These are phyloP conservation scores for Knoxdaviesia proteae DNA, from an alignment of 2,329 filamentous ascomycete species.

Conservation along the genomic window DNA sequence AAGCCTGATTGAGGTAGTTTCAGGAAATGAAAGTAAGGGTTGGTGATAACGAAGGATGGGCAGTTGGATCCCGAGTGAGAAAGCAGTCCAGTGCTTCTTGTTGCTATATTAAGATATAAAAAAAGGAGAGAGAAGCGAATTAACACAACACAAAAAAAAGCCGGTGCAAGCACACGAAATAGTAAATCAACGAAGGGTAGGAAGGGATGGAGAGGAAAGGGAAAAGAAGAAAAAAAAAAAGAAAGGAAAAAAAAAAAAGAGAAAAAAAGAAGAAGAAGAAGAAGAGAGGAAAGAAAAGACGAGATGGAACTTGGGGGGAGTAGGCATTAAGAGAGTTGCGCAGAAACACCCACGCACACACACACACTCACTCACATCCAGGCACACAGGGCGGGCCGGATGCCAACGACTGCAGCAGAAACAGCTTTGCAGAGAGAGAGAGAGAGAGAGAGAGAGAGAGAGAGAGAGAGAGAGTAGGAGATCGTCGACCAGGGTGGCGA, in stretches of 20 bases:
- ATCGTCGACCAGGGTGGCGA: no score
- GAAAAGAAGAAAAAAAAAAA: constrained; percentile 1
- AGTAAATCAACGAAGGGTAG: constrained; percentile 3
- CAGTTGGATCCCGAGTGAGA: constrained; percentile 6
- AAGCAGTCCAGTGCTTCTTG: constrained; percentile 31
- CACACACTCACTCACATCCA: no score
- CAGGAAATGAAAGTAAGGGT: constrained; percentile 1
- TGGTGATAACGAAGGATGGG: constrained; percentile 11
- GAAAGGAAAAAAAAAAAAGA: constrained; percentile 2
- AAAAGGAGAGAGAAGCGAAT: constrained; percentile 7
- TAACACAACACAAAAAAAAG: constrained; percentile 9
- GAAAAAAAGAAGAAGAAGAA: not conserved
- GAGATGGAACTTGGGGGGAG: no score
- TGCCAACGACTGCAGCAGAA: no score
- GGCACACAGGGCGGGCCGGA: no score
- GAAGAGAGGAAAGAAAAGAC: no score
- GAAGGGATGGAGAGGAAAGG: constrained; percentile 6
- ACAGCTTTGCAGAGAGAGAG: no score
- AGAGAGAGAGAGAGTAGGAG: no score
- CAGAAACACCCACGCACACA: no score
- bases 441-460: no score
- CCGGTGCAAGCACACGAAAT: constrained; percentile 8
- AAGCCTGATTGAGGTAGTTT: constrained; percentile 1
- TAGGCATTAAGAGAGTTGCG: no score
- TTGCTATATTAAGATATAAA: constrained; percentile 9